phyloP scores from a whole-genome alignment of 331 rosid species.

The Telfairia occidentalis region DNA sequence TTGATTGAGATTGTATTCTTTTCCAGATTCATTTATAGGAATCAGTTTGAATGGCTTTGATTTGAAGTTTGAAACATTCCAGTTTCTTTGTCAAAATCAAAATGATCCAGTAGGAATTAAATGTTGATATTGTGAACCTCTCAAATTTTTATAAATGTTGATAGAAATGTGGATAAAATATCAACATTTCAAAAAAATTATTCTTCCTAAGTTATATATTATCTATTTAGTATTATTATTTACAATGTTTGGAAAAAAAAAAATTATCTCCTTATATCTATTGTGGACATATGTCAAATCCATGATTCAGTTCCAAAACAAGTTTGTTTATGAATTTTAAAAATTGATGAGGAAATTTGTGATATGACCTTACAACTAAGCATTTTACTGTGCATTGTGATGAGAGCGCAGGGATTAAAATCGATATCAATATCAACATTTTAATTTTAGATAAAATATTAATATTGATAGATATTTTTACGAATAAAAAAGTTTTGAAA shows the following conservation, averaged over 20 bases:
- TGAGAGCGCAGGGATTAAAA: too few relatives aligned
- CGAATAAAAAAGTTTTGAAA: too few relatives aligned
- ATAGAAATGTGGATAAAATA: not conserved
- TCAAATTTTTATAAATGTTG: not conserved
- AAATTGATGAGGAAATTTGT: not conserved
- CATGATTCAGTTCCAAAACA: not conserved
- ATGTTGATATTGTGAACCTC: not conserved
- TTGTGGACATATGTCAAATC: not conserved
- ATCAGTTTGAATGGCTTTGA: not conserved
- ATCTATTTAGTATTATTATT: not conserved
- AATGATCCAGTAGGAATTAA: not conserved
- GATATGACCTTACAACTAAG: not conserved
- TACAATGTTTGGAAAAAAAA: not conserved
- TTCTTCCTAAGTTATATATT: not conserved
- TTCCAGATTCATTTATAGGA: not conserved
- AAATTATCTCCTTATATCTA: not conserved
- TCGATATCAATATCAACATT: too few relatives aligned
- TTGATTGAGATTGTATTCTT: not conserved
- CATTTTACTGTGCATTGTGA: not conserved
- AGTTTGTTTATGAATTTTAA: not conserved
- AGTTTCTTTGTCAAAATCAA: not conserved
- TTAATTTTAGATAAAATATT: too few relatives aligned
- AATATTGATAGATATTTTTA: too few relatives aligned
- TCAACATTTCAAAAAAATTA: not conserved
- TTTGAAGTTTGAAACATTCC: not conserved